phyloP scores from a whole-genome alignment of 2,329 filamentous ascomycete species.

The Podosphaera fusca region DNA sequence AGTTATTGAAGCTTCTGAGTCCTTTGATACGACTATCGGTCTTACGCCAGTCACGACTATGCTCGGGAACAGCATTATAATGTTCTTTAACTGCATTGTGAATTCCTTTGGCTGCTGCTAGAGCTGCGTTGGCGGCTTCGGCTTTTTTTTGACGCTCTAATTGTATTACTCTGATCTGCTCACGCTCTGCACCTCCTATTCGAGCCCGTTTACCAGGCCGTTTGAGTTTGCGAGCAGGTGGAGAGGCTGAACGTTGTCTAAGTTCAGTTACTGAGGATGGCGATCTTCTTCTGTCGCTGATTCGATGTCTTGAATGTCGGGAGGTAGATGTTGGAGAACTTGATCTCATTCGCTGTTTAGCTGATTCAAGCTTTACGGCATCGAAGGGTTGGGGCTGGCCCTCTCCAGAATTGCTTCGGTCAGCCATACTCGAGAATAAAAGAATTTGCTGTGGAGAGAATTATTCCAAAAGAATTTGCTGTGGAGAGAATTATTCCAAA shows the following conservation, averaged over 20 bases:
- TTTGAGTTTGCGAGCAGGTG: slow-evolving; percentile 38
- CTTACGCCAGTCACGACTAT: slow-evolving; percentile 81
- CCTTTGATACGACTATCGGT: slow-evolving; percentile 92
- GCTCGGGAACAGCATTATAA: slow-evolving; percentile 88
- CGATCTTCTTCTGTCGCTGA: slow-evolving; percentile 9
- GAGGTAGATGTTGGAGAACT: slow-evolving; percentile 16
- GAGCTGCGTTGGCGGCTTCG: slow-evolving; percentile 11
- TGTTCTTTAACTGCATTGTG: slow-evolving; percentile 79
- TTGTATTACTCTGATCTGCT: slow-evolving; percentile 38
- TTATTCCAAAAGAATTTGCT: no score
- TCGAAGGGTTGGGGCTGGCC: slow-evolving; percentile 20
- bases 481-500: no score
- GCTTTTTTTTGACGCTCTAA: slow-evolving; percentile 30
- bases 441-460: no score
- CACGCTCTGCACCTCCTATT: slow-evolving; percentile 42
- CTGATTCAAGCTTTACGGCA: slow-evolving; percentile 20
- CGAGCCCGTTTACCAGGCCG: slow-evolving; percentile 43
- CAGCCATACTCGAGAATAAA: slow-evolving; percentile 14
- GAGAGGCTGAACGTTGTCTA: slow-evolving; percentile 11
- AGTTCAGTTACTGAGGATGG: slow-evolving; percentile 10
- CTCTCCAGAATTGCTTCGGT: slow-evolving; percentile 12
- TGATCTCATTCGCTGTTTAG: slow-evolving; percentile 21
- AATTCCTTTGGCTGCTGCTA: slow-evolving; percentile 27
- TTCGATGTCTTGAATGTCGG: slow-evolving; percentile 9
- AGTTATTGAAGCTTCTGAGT: slow-evolving; percentile 87